These are phyloP conservation scores for Fusarium decemcellulare DNA, from an alignment of 2,329 filamentous ascomycete genomes.

Conservation along the genomic window DNA sequence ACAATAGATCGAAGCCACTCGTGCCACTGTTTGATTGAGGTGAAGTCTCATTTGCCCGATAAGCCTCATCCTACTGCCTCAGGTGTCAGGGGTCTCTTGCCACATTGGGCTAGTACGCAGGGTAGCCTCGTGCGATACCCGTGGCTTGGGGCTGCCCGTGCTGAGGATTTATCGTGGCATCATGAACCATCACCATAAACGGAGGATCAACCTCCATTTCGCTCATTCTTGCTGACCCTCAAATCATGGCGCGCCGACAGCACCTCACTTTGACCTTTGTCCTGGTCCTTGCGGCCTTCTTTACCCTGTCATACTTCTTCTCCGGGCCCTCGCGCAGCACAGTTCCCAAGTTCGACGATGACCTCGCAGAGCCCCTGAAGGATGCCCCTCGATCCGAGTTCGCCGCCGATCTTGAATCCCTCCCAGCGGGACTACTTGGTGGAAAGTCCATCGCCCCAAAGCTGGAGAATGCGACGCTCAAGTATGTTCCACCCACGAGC, in stretches of 20 bases:
- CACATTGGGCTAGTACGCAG: constrained; percentile 33
- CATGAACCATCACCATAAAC: constrained; percentile 38
- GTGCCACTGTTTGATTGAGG: constrained; percentile 31
- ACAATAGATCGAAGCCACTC: constrained; percentile 16
- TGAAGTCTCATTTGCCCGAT: constrained; percentile 21
- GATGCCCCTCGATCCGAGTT: constrained; percentile 48
- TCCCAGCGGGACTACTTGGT: constrained; percentile 67
- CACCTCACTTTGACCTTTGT: constrained; percentile 68
- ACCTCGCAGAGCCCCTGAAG: constrained; percentile 43
- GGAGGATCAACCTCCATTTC: constrained; percentile 44
- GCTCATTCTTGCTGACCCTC: constrained; percentile 29
- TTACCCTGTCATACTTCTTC: constrained; percentile 72
- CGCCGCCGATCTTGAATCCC: constrained; percentile 56
- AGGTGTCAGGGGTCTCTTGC: constrained; percentile 30
- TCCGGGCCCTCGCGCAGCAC: constrained; percentile 57
- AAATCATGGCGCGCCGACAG: constrained; percentile 65
- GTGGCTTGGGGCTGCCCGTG: constrained; percentile 24
- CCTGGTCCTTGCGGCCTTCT: constrained; percentile 68
- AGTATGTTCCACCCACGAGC: constrained; percentile 62
- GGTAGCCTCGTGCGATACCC: constrained; percentile 43
- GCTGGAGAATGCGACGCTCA: constrained; percentile 85
- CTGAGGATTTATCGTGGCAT: constrained; percentile 33
- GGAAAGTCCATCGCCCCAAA: constrained; percentile 84
- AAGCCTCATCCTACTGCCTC: constrained; percentile 23
- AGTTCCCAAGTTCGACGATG: constrained; percentile 38